Base-by-base conservation (phyloP, 2,329 filamentous ascomycete genomes). In the Trichoderma semiorbis region DNA sequence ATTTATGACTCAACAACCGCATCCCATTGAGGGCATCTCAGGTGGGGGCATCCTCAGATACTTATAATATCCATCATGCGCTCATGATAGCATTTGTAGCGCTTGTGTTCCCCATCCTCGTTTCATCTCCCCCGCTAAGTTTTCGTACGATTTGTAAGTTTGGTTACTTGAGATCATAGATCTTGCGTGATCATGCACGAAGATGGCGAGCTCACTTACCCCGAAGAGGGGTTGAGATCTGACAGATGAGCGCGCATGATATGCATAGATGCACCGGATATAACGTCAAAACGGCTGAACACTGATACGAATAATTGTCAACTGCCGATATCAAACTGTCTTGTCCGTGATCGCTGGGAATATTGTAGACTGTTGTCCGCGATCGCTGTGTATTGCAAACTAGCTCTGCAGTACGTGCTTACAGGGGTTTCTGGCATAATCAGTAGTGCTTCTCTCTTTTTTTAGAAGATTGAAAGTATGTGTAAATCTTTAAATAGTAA, bases 201-300 rank as follows among this genome's bases (percentile, higher is more conserved):
- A 85, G 12, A 76, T 85, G 58, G 78, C 82, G 16, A 78, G 80
- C 61, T 64, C 47, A 43, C 61, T 39, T 12, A 4, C 61, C 34
- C 18, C 26, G 47, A 64, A 21, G 12, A 24, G 12, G 5, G 39
- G 3, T 50, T 50, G 28, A 32, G 39, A 64, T 64, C 61, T 64
- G 26, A 21, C 7, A 50, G 21, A 30, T 32, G 36, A n/a, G 18
- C 36, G 36, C 61, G 36, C 61, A 32, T 24, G 26, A 50, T 30
- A 64, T 21, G 18, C 28, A 30, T 30, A 50, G 61, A 64, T 47
- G 16, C 30, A 24, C 61, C 36, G 61, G 61, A 47, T 64, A 64
- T 64, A 64, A 64, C 24, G 26, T 30, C 43, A n/a, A 24, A 30
- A 28, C 14, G 12, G 26, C 8, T 26, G 3, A 16, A n/a, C 1